Percentiles rank a stretch among this genome's conserved stretches.
phyloP scores from a whole-genome alignment of 1,139 yeast species.

The Arxiozyma bovina region DNA sequence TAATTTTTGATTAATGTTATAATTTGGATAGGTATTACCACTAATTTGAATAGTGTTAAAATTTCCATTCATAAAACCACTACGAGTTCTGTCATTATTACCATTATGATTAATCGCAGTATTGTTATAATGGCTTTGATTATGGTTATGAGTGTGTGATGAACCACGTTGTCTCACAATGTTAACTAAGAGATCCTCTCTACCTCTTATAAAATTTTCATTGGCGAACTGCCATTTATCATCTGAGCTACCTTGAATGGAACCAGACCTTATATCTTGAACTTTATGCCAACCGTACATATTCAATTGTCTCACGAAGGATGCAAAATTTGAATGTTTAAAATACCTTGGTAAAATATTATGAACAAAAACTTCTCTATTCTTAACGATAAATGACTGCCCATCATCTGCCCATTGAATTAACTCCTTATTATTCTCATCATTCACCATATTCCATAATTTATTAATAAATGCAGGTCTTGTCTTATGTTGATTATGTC shows the following conservation, averaged over 20 bases:
- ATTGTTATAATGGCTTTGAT: background rate
- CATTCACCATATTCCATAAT: slow-evolving; percentile 93
- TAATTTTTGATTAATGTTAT: background rate
- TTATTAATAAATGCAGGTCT: slow-evolving; percentile 88
- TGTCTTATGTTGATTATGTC: slow-evolving; percentile 27
- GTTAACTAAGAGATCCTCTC: slow-evolving; percentile 66
- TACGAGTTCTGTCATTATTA: slow-evolving; percentile 6
- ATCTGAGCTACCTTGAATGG: slow-evolving; percentile 29
- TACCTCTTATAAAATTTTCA: slow-evolving; percentile 63
- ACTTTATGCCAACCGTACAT: slow-evolving; percentile 97
- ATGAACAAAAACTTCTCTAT: slow-evolving; percentile 81
- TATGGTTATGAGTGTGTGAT: slow-evolving; percentile 8
- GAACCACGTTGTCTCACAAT: slow-evolving; percentile 43
- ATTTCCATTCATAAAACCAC: background rate
- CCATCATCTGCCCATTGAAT: slow-evolving; percentile 87
- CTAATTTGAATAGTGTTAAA: background rate
- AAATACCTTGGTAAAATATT: slow-evolving; percentile 81
- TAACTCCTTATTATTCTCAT: slow-evolving; percentile 53
- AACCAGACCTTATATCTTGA: slow-evolving; percentile 39
- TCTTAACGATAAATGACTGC: slow-evolving; percentile 69
- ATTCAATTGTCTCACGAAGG: slow-evolving; percentile 88
- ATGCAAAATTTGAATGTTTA: slow-evolving; percentile 88
- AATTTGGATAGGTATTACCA: background rate
- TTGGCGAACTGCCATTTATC: slow-evolving; percentile 66
- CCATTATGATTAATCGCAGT: slow-evolving; percentile 11